Evolutionary conservation across 208 protist genomes (phyloP).

Genomic region (Herpetomonas samuelpessoai): DNA sequence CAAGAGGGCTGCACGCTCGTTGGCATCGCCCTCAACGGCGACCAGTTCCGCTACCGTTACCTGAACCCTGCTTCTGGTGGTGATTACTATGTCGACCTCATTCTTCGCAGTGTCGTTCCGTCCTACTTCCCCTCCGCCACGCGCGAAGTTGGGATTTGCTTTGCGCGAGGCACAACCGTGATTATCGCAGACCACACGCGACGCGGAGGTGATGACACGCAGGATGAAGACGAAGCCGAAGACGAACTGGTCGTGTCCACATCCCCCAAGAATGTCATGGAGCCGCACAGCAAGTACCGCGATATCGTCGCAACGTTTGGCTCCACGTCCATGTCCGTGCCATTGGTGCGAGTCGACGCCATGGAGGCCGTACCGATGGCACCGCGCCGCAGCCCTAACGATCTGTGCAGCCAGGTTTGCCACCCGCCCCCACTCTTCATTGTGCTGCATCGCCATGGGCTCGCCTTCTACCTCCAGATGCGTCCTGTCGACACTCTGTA

Average conservation of each 20-base stretch:
- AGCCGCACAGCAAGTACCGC: slow-evolving; percentile 58
- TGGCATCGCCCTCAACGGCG: slow-evolving; percentile 64
- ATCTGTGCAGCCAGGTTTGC: slow-evolving; percentile 71
- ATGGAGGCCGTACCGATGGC: slow-evolving; percentile 49
- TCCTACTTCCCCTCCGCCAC: slow-evolving; percentile 37
- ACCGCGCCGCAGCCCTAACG: slow-evolving; percentile 38
- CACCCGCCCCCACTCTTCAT: slow-evolving; percentile 54
- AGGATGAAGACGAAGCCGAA: slow-evolving; percentile 27
- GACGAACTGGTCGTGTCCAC: slow-evolving; percentile 61
- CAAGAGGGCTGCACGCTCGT: slow-evolving; percentile 68
- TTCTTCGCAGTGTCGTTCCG: slow-evolving; percentile 47
- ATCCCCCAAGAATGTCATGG: slow-evolving; percentile 51
- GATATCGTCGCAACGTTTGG: slow-evolving; percentile 71
- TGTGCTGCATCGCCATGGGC: slow-evolving; percentile 72
- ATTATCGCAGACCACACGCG: slow-evolving; percentile 38
- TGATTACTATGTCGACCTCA: slow-evolving; percentile 35
- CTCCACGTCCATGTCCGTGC: slow-evolving; percentile 18
- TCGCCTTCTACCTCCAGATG: slow-evolving; percentile 73
- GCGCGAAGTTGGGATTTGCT: slow-evolving; percentile 66
- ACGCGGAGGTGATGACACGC: slow-evolving; percentile 20
- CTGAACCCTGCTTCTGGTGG: slow-evolving; percentile 31
- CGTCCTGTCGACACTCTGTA: slow-evolving; percentile 85
- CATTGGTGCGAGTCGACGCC: slow-evolving; percentile 73
- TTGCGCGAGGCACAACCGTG: slow-evolving; percentile 43
- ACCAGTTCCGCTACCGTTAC: slow-evolving; percentile 85